Base-by-base conservation (phyloP, 257 asterid genomes). In the Solanum paucissectum region DNA sequence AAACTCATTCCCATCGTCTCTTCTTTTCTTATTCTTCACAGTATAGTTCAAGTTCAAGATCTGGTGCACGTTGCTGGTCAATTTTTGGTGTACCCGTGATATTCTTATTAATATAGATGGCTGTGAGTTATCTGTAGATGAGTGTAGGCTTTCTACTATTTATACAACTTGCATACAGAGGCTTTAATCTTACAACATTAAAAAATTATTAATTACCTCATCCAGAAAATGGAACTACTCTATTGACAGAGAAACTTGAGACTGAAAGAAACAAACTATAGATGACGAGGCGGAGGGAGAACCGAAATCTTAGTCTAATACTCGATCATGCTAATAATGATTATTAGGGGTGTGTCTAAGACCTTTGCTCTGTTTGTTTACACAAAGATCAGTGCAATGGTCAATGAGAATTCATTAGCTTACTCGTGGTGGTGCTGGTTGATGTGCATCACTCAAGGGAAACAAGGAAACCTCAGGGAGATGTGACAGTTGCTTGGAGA, bases 261-360 rank as follows among this genome's bases (percentile, higher is more conserved):
- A 52, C 9, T 58, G 66, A 58, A 58, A 58, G 66, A 58, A 58
- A 58, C 27, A 0, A 58, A 58, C 66, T 7, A 58, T 21, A 58
- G 66, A 58, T 58, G 66, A 58, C 25, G 0, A 58, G 12, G 3
- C 12, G 0, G 66, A 58, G 27, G 66, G 27, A 0, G 66, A 58
- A 21, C 27, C 66, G 0, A 20, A 58, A 52, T 16, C 5, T 58
- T 0, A 58, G 66, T 58, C 25, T 58, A 20, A 58, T 58, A 58
- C 25, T 0, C 66, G 1, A 58, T 58, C 66, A 58, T 58, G 66
- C 66, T 58, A 58, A 58, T 7, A 21, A 58, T 58, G 66, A 20
- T 58, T 58, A 58, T 58, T 58, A 58, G 12, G 66, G 10, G 66
- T 20, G 66, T 20, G 12, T 58, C 66, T 58, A 58, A 3, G 66